phyloP scores from a whole-genome alignment of 2,329 filamentous ascomycete genomes.

The Juglanconis juglandina region DNA sequence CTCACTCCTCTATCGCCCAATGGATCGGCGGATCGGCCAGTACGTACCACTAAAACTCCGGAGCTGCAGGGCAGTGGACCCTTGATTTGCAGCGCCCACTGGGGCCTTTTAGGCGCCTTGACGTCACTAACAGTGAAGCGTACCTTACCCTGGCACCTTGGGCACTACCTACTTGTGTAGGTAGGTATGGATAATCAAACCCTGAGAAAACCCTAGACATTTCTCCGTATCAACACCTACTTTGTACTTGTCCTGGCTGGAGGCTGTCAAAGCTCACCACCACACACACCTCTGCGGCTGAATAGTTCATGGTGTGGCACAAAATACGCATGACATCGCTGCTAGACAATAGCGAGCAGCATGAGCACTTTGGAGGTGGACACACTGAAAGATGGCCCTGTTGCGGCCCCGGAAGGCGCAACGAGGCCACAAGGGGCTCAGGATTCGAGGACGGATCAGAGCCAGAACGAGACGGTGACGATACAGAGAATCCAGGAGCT shows the following conservation, averaged over 20 bases:
- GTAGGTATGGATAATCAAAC: background rate
- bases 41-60: background rate
- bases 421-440: background rate
- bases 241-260: too few relatives aligned
- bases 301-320: background rate
- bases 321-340: background rate
- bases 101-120: background rate
- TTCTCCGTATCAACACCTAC: background rate
- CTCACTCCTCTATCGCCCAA: background rate
- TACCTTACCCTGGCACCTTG: too few relatives aligned
- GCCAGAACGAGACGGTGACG: conserved; percentile 14
- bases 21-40: background rate
- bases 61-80: background rate
- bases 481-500: conserved; percentile 52
- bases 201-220: background rate
- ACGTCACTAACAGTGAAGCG: background rate
- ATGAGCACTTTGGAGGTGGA: background rate
- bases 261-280: too few relatives aligned
- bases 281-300: too few relatives aligned
- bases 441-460: background rate
- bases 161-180: too few relatives aligned
- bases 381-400: background rate
- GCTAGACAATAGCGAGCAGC: background rate
- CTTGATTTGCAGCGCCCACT: background rate
- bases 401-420: too few relatives aligned